Base-by-base conservation (phyloP, 768 basidiomycete genomes). In the Cyathus striatus region DNA sequence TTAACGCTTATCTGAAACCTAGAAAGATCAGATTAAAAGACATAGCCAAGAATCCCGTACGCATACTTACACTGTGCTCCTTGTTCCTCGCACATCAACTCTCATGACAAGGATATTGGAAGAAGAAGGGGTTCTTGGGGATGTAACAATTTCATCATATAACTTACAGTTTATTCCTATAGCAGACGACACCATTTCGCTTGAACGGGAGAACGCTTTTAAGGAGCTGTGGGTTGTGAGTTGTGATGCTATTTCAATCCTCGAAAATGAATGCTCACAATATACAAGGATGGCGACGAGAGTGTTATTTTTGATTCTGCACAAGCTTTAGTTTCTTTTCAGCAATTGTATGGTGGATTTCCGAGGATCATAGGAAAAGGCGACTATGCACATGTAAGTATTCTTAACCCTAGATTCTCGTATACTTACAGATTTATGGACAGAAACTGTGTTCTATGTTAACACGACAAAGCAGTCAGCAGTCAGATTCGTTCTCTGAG, bases 81-180 rank as follows among this genome's bases (percentile, higher is more conserved):
- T 96, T 35, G 89, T 93, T 0, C 96, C 96, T 6, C 75, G 94
- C 30, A 70, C 79, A 26, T 98, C 96, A 2, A 86, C 86, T 4
- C 73, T 98, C 6, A 90, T 94, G 41, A 78, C 81, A 24, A 79
- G 83, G 43, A 83, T 93, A 49, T 66, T 99, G 34, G 93, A 97
- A 55, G 94, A 98, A 58, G 88, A 96, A 55, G 96, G 95, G n/a
- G 94, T 99, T 1, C 75, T 94, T 13, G 96, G 96, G n/a, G 94
- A 97, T 54, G 73, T 99, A 35, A 83, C 78, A 6, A 78, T 98
- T 23, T 79, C 81, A 16, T 78, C 90, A 22, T 95, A 91, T 63
- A 90, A 90, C 59, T 74, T 99, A 18, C 92, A 94, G 53, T 90
- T 97, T 53, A 91, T 98, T 48, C 92, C 94, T 13, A 55, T 98